Evolutionary conservation across 495 filamentous ascomycete genomes (phyloP), one percentile per base, ranked within the genome.

Genomic region (Geoglossum glabrum): DNA sequence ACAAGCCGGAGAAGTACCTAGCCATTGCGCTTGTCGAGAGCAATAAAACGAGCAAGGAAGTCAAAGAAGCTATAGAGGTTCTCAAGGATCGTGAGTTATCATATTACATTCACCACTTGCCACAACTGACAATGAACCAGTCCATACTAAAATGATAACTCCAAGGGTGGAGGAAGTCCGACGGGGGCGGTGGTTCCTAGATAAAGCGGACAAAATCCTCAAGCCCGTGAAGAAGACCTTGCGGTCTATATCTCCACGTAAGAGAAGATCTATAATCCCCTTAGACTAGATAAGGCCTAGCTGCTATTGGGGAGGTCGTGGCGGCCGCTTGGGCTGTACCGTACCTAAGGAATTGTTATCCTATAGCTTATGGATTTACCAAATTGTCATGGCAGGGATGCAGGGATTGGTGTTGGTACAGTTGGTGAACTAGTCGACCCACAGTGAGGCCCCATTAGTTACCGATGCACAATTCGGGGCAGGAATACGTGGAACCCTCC

Each of bases 21-120:
- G 46, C 46, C 46, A 50, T 50, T n/a, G 46, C 46, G 46, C 26
- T 50, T 50, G 46, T 50, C 21, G 46, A 50, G 46, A 50, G 46
- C 21, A 21, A 21, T 25, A 50, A 50, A 50, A 11, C 46, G 26
- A 50, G 26, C 15, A 28, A 50, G 23, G 46, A 50, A 21, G 46
- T 50, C 26, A 21, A 50, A 26, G 15, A 50, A 21, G n/a, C 21
- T 10, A 28, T 50, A 25, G 46, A 10, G 21, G 46, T 50, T 50
- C 46, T 50, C 23, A 50, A 50, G 46, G 26, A 21, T 21, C 26
- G 46, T 50, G 26, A 50, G 46, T 50, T 21, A 25, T 21, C 46
- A 25, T 50, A 25, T 50, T 50, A 21, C 46, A 21, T 50, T 50
- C 4, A 21, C 46, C 26, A 50, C 26, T 50, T 50, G n/a, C 46